phyloP scores from a whole-genome alignment of 176 grass and related monocot genomes.

The Phoenix dactylifera region DNA sequence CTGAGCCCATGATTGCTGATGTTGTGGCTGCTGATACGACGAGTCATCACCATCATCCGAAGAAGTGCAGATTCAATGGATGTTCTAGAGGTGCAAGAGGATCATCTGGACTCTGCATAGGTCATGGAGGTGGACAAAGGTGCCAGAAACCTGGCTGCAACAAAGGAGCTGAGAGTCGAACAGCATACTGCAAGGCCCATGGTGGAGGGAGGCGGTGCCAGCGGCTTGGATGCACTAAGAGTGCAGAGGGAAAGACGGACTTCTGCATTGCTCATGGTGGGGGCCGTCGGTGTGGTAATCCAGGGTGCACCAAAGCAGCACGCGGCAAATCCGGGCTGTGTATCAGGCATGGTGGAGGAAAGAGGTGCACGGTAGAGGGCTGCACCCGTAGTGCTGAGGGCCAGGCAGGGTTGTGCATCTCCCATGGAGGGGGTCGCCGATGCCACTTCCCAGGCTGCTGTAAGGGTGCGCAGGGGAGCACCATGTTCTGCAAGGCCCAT shows the following conservation, averaged over 20 bases:
- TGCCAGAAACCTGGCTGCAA: conserved; percentile 70
- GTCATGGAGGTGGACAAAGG: conserved; percentile 62
- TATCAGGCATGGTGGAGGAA: conserved; percentile 77
- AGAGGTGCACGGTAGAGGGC: conserved; percentile 41
- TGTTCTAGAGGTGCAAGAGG: conserved; percentile 66
- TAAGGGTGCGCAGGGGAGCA: conserved; percentile 74
- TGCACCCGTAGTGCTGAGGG: conserved; percentile 65
- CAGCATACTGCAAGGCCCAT: conserved; percentile 70
- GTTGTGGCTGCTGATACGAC: not conserved
- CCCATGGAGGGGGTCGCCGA: conserved; percentile 61
- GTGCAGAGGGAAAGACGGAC: conserved; percentile 70
- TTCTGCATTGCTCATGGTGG: conserved; percentile 76
- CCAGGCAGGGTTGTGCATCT: conserved; percentile 57
- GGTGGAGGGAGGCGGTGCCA: conserved; percentile 58
- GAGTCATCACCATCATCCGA: conserved; percentile 33
- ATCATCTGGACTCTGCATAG: conserved; percentile 56
- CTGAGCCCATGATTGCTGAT: conserved; percentile 14
- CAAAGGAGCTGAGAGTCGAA: conserved; percentile 58
- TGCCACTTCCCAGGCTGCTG: conserved; percentile 56
- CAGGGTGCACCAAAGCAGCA: conserved; percentile 45
- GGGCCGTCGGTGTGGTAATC: conserved; percentile 46
- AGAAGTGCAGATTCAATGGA: conserved; percentile 71
- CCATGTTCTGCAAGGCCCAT: conserved; percentile 63
- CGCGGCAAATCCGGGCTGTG: conserved; percentile 62
- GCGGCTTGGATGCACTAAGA: conserved; percentile 70